Base-by-base conservation (phyloP, 352 stramenopile species). In the Phytophthora quininea region DNA sequence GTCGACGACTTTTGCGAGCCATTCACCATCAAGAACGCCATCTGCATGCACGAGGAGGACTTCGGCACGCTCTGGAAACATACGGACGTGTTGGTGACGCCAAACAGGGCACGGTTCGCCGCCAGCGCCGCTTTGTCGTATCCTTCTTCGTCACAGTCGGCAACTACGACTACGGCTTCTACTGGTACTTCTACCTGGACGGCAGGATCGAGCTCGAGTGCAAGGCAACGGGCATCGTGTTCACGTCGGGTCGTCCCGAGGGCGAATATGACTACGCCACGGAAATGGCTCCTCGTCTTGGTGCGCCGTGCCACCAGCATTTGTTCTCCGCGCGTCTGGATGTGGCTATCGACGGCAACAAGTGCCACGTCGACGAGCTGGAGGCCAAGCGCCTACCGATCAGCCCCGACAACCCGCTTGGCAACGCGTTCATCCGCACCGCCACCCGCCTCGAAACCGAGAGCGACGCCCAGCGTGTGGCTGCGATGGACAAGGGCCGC, bases 81-180 rank as follows among this genome's bases (percentile, higher is more conserved):
- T 69, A 82, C 77, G 3, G 74, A 86, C 49, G 54, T 74, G 40
- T 64, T 73, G 48, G 66, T 63, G 31, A 68, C 68, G 5, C 68
- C 67, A 6, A 46, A 42, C n/a, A 73, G 45, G 58, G 72, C 15
- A 69, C 68, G 3, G 89, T 96, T 27, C 77, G 86, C 54, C 73
- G 88, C 11, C 76, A 83, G 35, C 77, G 86, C 29, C 79, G 90
- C n/a, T 78, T 97, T 43, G 86, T 97, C 11, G 82, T 96, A 50
- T 89, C 73, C 9, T 94, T 88, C 64, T 92, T 97, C 64, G 79
- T 86, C 35, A 96, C 89, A 4, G 88, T 96, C 35, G 89, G 86
- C 53, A 96, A 95, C 71, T 95, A 95, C 62, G 88, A 95, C 65
- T 95, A 93, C 64, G 69, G 88, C 10, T 93, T 74, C 33, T 74